phyloP scores from a whole-genome alignment of 352 stramenopile species.

The Synura sp. region DNA sequence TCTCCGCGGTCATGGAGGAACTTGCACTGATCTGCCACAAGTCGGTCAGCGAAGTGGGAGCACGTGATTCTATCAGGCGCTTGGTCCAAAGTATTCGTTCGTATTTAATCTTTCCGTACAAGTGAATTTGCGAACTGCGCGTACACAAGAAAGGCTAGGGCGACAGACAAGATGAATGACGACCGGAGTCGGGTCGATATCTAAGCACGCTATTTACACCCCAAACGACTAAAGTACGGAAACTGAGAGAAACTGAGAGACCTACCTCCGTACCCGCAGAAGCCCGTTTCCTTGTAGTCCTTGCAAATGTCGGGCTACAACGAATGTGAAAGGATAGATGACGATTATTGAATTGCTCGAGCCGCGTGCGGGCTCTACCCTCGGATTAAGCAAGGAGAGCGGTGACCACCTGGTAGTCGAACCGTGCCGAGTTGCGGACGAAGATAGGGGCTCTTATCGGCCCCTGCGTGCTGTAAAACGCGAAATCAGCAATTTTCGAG shows the following conservation, averaged over 20 bases:
- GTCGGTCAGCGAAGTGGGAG: no score
- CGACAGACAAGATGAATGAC: no score
- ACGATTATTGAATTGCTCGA: not conserved
- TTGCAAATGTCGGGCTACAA: slow-evolving; percentile 92
- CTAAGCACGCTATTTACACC: no score
- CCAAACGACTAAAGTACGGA: no score
- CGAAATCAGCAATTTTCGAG: not conserved
- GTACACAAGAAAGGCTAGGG: no score
- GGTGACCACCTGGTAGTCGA: slow-evolving; percentile 83
- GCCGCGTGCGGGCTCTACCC: no score
- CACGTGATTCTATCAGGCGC: no score
- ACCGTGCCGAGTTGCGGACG: slow-evolving; percentile 85
- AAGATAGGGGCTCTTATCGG: slow-evolving; percentile 89
- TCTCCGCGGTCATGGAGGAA: slow-evolving; percentile 97
- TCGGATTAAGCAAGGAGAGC: no score
- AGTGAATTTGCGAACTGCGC: no score
- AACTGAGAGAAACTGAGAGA: not conserved
- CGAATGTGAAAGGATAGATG: slow-evolving; percentile 9
- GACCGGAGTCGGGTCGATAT: no score
- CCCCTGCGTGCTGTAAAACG: slow-evolving; percentile 65
- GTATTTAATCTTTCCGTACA: no score
- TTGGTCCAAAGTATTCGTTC: no score
- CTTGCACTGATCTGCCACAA: slow-evolving; percentile 78
- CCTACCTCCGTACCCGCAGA: slow-evolving; percentile 92
- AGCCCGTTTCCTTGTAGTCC: slow-evolving; percentile 99